Evolutionary conservation across 306 rosid genomes (phyloP), one percentile per base, ranked within the genome.

Genomic region (Cicer bijugum): DNA sequence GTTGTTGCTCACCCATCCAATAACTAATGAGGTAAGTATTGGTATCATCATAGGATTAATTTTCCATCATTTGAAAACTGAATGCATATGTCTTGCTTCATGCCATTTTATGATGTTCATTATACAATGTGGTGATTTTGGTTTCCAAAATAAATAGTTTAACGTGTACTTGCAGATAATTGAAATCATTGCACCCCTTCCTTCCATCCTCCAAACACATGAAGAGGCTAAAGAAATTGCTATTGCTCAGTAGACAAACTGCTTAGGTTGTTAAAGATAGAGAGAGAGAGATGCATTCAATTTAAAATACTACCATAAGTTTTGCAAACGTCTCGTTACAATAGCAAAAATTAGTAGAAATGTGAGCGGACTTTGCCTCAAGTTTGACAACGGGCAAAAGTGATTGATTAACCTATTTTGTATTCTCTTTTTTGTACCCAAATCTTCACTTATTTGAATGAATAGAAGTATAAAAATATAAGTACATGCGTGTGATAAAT

Each of bases 1-100:
- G 48, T 75, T 89, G 83, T 65, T 64, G 64, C 87, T 94, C 56
- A 75, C 86, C 62, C 98, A 91, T 71, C 97, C 96, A 40, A 71
- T 78, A 74, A 87, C 92, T 46, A 82, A 74, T 64, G 86, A 89
- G 96, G 98, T 91, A 79, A 43, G 28, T 59, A 50, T 43, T 42
- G 9, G 70, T 64, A 17, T 42, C 51, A 15, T 39, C 1, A 15
- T 9, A 38, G 28, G 48, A 62, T 62, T 62, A 16, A 20, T 9
- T 16, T 64, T 40, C 46, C 7, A 37, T n/a, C 40, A 42, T 68
- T 40, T 72, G 45, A 64, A 65, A 37, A 60, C 17, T 14, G 7
- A n/a, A 6, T 20, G 20, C 63, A 76, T 17, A 12, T 65, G 53
- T 6, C 42, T 76, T 50, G 35, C 57, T 81, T 68, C 8, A 28